phyloP scores from a whole-genome alignment of 2,329 filamentous ascomycete genomes.

The Onygenales sp. region DNA sequence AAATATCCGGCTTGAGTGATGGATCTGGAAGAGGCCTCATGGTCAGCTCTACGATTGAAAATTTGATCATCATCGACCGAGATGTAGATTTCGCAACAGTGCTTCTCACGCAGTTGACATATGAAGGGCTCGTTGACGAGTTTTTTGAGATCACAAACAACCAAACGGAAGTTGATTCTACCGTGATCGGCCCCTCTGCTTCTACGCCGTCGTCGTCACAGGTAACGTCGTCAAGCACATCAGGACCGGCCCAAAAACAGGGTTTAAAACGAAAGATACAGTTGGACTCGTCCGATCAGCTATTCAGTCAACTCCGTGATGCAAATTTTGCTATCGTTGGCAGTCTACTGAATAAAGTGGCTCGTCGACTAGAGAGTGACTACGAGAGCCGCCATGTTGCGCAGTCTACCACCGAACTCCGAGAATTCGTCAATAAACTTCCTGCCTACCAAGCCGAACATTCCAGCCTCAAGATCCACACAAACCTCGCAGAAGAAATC shows the following conservation, averaged over 20 bases:
- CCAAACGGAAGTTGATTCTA: slow-evolving; percentile 84
- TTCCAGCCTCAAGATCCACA: slow-evolving; percentile 84
- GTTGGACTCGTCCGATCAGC: slow-evolving; percentile 77
- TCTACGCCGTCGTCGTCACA: slow-evolving; percentile 44
- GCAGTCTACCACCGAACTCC: slow-evolving; percentile 81
- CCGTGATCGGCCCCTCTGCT: slow-evolving; percentile 68
- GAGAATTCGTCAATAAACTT: slow-evolving; percentile 89
- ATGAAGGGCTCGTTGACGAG: slow-evolving; percentile 92
- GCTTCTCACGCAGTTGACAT: slow-evolving; percentile 88
- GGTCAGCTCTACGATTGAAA: slow-evolving; percentile 81
- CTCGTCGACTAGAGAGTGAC: slow-evolving; percentile 72
- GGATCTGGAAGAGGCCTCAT: slow-evolving; percentile 56
- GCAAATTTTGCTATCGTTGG: slow-evolving; percentile 95
- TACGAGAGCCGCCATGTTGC: slow-evolving; percentile 80
- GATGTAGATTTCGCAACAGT: slow-evolving; percentile 90
- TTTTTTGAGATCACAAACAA: slow-evolving; percentile 86
- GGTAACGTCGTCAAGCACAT: slow-evolving; percentile 44
- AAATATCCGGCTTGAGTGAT: slow-evolving; percentile 50
- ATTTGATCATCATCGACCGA: slow-evolving; percentile 86
- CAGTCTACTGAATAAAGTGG: slow-evolving; percentile 78
- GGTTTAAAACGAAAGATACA: slow-evolving; percentile 78
- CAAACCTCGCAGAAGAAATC: slow-evolving; percentile 85
- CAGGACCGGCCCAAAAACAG: slow-evolving; percentile 43
- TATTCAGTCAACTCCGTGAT: slow-evolving; percentile 81
- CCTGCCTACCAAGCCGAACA: slow-evolving; percentile 90